Percentiles rank a stretch among this genome's conserved stretches.
Conservation (phyloP, 75 land plant species). For the Pinus albicaulis region DNA sequence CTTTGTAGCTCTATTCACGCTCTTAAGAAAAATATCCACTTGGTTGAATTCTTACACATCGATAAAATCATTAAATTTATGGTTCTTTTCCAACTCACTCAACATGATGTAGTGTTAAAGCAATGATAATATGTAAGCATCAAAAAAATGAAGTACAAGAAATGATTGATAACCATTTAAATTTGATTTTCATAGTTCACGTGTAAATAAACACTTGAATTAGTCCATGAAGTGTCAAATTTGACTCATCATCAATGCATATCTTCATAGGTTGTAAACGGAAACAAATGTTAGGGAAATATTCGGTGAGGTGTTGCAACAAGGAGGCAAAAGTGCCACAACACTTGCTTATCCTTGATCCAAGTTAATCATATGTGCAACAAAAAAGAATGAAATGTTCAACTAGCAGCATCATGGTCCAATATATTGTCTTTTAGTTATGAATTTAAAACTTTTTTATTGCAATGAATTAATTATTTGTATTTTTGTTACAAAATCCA, state of each 20-base stretch:
- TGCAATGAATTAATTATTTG: slow-evolving; percentile 11
- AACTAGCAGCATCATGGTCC: slow-evolving; percentile 14
- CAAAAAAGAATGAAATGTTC: slow-evolving; percentile 6
- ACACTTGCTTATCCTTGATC: slow-evolving; percentile 20
- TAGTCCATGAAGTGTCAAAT: slow-evolving; percentile 95
- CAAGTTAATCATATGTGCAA: slow-evolving; percentile 14
- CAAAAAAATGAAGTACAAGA: not conserved
- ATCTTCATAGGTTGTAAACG: slow-evolving; percentile 98
- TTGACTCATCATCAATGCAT: slow-evolving; percentile 98
- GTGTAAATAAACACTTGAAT: slow-evolving; percentile 64
- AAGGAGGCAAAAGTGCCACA: slow-evolving; percentile 23
- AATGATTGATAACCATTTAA: not conserved
- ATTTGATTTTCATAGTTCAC: not conserved
- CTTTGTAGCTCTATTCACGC: slow-evolving; percentile 92
- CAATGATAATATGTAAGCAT: not conserved
- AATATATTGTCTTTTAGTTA: slow-evolving; percentile 4
- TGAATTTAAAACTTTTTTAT: slow-evolving; percentile 8
- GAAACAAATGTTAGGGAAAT: slow-evolving; percentile 55
- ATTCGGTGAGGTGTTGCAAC: slow-evolving; percentile 48
- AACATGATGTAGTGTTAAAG: slow-evolving; percentile 96
- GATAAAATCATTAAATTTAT: slow-evolving; percentile 93
- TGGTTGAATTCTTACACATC: slow-evolving; percentile 99
- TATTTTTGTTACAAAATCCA: slow-evolving; percentile 5
- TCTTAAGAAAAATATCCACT: slow-evolving; percentile 97
- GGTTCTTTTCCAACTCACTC: slow-evolving; percentile 90